Evolutionary conservation across 2,329 filamentous ascomycete genomes (phyloP), one percentile per base, ranked within the genome.

Genomic region (Coniochaeta pulveracea): DNA sequence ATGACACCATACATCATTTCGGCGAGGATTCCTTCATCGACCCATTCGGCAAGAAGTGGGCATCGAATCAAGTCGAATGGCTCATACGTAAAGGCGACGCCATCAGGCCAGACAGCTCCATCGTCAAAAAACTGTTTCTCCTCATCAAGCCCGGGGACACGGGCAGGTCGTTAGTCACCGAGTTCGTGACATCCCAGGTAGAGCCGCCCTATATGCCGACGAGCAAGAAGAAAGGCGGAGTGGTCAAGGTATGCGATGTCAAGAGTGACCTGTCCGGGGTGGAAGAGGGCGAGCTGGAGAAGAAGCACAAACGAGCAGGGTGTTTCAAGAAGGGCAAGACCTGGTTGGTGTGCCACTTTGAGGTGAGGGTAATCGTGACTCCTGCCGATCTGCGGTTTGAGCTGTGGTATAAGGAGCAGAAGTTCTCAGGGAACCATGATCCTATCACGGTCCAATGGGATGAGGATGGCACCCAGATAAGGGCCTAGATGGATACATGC

Each of bases 301-400:
- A 49, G 22, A 61, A 57, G 37, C 44, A 58, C 27, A 58, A 59
- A 28, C 40, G 53, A 4, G 44, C 49, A 3, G 48, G 44, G 0
- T 51, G 54, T 12, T 54, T 58, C 33, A 43, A 43, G 6, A 47
- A 46, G 11, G 52, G 57, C 7, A 47, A 51, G 33, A 54, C 47
- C 24, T 64, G 52, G 34, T 63, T 57, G 26, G 40, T 59, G 4
- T 60, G 56, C 28, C 49, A 48, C 6, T 64, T 64, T 33, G 65
- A 70, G 32, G 61, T 76, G 0, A 61, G 69, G 35, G 68, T 72
- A 4, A 56, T 72, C 22, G 63, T 69, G 4, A 69, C 67, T 1
- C 61, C 67, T 1, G 64, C 73, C 10, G 39, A 41, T 22, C 25
- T 41, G n/a, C 35, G 39, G 3, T 41, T 41, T 17, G 37, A 49